Base-by-base conservation (phyloP, 2,329 filamentous ascomycete genomes). In the Diaporthe vexans region DNA sequence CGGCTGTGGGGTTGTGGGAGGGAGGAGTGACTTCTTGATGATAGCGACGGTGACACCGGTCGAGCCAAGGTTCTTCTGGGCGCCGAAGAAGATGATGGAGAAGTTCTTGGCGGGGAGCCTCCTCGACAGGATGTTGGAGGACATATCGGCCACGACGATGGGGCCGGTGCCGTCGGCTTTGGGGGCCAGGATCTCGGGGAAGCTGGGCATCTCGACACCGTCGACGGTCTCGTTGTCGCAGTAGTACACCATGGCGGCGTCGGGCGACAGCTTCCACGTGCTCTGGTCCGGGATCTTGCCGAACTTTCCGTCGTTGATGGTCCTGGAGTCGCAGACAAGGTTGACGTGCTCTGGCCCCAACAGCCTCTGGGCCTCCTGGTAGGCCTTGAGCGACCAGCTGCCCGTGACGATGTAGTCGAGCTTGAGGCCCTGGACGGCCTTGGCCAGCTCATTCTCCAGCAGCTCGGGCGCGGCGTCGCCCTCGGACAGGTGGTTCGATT, bases 221-320 rank as follows among this genome's bases (percentile, higher is more conserved):
- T 98, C 95, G 8, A 97, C 94, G 0, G 95, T 98, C 87, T 98
- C 95, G 79, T 98, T 98, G 83, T 95, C 94, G 83, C 96, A 98
- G 82, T 91, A 95, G 84, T 98, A 98, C 2, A 96, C 93, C 79
- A 97, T 88, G 0, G 95, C 90, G 13, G 92, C 86, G 51, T 90
- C 87, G 77, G 91, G 87, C 54, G 91, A 93, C 10, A 97, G 88
- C 46, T 88, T 93, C 94, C 95, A 98, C 26, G 89, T 89, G 76
- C 89, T 90, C 83, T 95, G 92, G 13, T 92, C 88, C 0, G 96
- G 93, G 69, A 98, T 97, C 76, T 87, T 91, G 74, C 95, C 95
- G 82, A 97, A 98, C 83, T 97, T 98, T 77, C 94, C 94, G 78
- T 89, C 88, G 78, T 94, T 94, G 75, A 81, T 80, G 76, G 90